Evolutionary conservation across 169 alveolate genomes (phyloP), one percentile per base, ranked within the genome.

Genomic region (Plasmodium relictum): DNA sequence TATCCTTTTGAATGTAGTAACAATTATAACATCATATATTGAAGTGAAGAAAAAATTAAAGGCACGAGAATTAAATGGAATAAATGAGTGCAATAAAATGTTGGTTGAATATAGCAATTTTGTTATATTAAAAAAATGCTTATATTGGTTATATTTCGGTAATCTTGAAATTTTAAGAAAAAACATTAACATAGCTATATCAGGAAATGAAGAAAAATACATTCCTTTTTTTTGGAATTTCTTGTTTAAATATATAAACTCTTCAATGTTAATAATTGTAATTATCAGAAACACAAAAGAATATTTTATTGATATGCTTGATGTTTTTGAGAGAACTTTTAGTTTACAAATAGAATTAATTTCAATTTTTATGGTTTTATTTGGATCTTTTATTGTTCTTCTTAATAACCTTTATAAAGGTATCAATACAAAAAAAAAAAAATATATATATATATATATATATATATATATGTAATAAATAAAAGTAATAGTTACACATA

Each of bases 61-160:
- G 31, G 52, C 20, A 24, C 12, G 52, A 7, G 59, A 42, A 14
- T 22, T 7, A 22, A 41, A 41, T 73, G 41, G 16, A 18, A 52
- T 24, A 12, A 42, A 41, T 58, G 26, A 58, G 20, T 44, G 41
- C 26, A 56, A 72, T 6, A 56, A 50, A 10, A 56, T 59, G 41
- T 0, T 56, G 41, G 9, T 26, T 22, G 18, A 73, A 41, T 65
- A 48, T 52, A 69, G 45, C 37, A 66, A 80, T 4, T 0, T 42
- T 10, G 7, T n/a, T 39, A 56, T 80, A 66, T 80, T 80, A 18
- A 80, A 61, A 80, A 80, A 80, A 68, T 80, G 90, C 59, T 45
- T 80, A 12, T 80, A 80, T 59, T 80, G 90, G 90, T 58, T 80
- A 39, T 80, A 80, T 45, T 52, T 80, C 18, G 90, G 90, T 6